These are phyloP conservation scores for Strobilomyces confusus DNA, from an alignment of 768 basidiomycete species.

Conservation along the genomic window DNA sequence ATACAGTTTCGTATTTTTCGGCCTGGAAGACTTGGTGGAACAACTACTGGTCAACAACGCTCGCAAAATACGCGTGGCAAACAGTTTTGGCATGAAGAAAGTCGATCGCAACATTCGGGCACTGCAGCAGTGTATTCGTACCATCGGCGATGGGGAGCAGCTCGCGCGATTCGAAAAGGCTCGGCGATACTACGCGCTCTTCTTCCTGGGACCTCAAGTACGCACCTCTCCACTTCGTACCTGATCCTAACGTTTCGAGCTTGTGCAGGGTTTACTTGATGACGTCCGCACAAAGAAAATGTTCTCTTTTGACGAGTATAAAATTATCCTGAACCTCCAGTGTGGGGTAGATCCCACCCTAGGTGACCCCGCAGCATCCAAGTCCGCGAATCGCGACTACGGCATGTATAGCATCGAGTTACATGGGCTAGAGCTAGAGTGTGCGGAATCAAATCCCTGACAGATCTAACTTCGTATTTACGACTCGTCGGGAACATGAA, in stretches of 20 bases:
- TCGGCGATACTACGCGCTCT: slow-evolving; percentile 79
- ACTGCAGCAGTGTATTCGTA: slow-evolving; percentile 86
- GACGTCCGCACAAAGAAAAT: slow-evolving; percentile 54
- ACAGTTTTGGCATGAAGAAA: slow-evolving; percentile 77
- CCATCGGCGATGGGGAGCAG: slow-evolving; percentile 56
- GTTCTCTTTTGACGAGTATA: slow-evolving; percentile 91
- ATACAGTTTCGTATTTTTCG: slow-evolving; percentile 80
- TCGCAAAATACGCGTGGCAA: slow-evolving; percentile 63
- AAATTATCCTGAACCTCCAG: slow-evolving; percentile 83
- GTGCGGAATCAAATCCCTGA: slow-evolving; percentile 35
- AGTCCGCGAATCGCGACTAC: slow-evolving; percentile 67
- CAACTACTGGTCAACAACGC: slow-evolving; percentile 74
- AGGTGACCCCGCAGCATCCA: slow-evolving; percentile 46
- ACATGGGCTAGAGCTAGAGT: slow-evolving; percentile 69
- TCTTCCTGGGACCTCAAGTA: slow-evolving; percentile 71
- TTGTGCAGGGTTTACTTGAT: slow-evolving; percentile 71
- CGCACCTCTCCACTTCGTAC: slow-evolving; percentile 13
- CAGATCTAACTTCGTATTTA: slow-evolving; percentile 15
- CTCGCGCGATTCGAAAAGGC: slow-evolving; percentile 72
- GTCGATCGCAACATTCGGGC: slow-evolving; percentile 86
- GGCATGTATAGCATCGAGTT: slow-evolving; percentile 88
- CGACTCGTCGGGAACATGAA: not conserved
- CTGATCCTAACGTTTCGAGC: not conserved
- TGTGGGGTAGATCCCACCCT: slow-evolving; percentile 74
- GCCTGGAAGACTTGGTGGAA: slow-evolving; percentile 82